Evolutionary conservation across 768 basidiomycete genomes (phyloP).

Genomic region (Podaxis sp.): DNA sequence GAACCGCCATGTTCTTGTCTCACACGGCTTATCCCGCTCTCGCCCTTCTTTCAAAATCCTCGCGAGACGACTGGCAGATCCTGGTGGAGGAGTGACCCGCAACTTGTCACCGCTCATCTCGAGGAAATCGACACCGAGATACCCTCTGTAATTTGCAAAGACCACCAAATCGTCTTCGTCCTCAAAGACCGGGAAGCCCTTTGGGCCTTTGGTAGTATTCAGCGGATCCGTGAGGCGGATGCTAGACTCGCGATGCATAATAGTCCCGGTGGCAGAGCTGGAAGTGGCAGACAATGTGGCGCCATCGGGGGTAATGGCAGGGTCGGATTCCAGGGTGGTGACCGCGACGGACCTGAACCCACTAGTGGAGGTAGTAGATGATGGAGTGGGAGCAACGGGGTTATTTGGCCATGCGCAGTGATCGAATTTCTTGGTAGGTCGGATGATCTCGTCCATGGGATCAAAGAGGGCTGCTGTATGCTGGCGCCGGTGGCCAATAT

Average conservation of each 20-base stretch:
- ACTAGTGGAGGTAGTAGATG: background rate
- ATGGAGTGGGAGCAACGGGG: background rate
- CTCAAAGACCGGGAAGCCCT: background rate
- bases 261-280: background rate
- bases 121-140: background rate
- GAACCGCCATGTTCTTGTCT: background rate
- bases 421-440: background rate
- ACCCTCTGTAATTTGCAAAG: background rate
- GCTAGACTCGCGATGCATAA: too few species aligned
- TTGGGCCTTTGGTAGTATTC: background rate
- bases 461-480: background rate
- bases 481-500: background rate
- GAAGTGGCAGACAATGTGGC: background rate
- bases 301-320: background rate
- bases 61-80: background rate
- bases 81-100: background rate
- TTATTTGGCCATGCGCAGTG: background rate
- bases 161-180: background rate
- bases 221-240: background rate
- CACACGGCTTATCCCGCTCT: background rate
- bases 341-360: too few species aligned
- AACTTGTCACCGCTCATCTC: background rate
- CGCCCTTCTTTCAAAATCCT: background rate
- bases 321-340: background rate
- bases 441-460: background rate